Base-by-base conservation (phyloP, 495 filamentous ascomycete genomes). In the Tuber melanosporum region DNA sequence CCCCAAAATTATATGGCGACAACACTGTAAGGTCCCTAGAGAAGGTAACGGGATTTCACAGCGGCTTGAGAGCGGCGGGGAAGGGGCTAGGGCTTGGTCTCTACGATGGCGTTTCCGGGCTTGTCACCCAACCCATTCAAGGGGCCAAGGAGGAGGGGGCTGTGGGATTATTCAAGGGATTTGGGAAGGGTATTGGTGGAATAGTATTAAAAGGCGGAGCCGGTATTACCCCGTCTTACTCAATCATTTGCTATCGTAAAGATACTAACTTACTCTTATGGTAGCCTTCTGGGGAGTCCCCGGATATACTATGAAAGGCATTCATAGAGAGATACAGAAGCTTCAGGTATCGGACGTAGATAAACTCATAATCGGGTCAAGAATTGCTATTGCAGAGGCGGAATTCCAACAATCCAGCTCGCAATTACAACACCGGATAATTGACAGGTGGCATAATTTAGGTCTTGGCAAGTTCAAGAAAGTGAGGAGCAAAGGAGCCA, bases 171-270 rank as follows among this genome's bases (percentile, higher is more conserved):
- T 79, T 91, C 1, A 88, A 87, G 76, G 93, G 93, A 3, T 82
- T 94, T 2, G 92, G 90, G 0, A 94, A 92, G 85, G 93, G 93
- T 2, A 81, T 93, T 14, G 89, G 91, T 15, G 92, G 93, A 0
- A 88, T 94, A 49, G 87, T 93, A 5, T 85, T 94, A 1, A 94
- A 94, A 84, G 85, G 90, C 74, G 84, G 92, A 19, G 87, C 90
- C 20, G 92, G 91, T 4, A 78, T 92, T 2, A 83, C 93, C 89
- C 87, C 74, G 86, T 89, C 41, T 91, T 91, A 14, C 88, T 89
- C 43, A 90, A 89, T 76, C 85, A 87, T 75, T 75, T 44, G 77
- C 42, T 69, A 9, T 43, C 17, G 20, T 71, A 42, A 7, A n/a
- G 32, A 73, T 6, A n/a, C 70, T 75, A 20, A 77, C 44, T 62